Percentiles rank a stretch among this genome's conserved stretches.
phyloP scores from a whole-genome alignment of 164 flowering plant genomes.

The Brasenia schreberi region DNA sequence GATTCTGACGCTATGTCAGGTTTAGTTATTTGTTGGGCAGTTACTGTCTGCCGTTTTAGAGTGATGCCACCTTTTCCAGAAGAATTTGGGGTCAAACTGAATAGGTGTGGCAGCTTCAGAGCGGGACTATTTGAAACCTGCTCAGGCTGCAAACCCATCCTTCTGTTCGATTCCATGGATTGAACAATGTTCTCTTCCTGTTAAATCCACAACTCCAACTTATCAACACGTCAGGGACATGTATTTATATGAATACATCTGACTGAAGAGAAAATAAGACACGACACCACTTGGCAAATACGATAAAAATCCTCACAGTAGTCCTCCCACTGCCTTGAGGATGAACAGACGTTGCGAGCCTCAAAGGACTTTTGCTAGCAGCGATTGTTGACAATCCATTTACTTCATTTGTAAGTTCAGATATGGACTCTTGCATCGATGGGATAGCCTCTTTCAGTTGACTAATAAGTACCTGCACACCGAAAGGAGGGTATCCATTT shows the following conservation, averaged over 20 bases:
- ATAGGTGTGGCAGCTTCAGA: slow-evolving; percentile 83
- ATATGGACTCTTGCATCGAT: slow-evolving; percentile 66
- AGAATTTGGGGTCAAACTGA: slow-evolving; percentile 78
- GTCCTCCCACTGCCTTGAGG: slow-evolving; percentile 73
- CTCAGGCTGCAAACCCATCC: slow-evolving; percentile 46
- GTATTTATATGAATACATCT: background rate
- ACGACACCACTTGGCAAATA: background rate
- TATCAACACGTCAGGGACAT: no score
- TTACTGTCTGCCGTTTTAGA: slow-evolving; percentile 36
- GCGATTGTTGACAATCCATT: slow-evolving; percentile 38
- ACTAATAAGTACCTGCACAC: slow-evolving; percentile 67
- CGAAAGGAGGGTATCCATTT: background rate
- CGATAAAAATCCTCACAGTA: slow-evolving; percentile 23
- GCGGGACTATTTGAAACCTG: slow-evolving; percentile 60
- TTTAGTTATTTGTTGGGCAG: slow-evolving; percentile 33
- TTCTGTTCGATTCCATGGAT: slow-evolving; percentile 48
- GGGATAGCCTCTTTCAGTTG: slow-evolving; percentile 93
- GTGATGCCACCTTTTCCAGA: slow-evolving; percentile 54
- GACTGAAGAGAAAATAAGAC: background rate
- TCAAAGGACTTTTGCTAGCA: slow-evolving; percentile 24
- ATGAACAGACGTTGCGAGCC: slow-evolving; percentile 48
- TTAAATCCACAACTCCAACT: slow-evolving; percentile 1
- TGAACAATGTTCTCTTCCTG: slow-evolving; percentile 63
- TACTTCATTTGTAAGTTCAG: slow-evolving; percentile 78
- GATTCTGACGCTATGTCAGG: slow-evolving; percentile 40